These are phyloP conservation scores for Rhytidiadelphus loreus DNA, from an alignment of 225 moss, liverwort and hornwort species.

Conservation along the genomic window DNA sequence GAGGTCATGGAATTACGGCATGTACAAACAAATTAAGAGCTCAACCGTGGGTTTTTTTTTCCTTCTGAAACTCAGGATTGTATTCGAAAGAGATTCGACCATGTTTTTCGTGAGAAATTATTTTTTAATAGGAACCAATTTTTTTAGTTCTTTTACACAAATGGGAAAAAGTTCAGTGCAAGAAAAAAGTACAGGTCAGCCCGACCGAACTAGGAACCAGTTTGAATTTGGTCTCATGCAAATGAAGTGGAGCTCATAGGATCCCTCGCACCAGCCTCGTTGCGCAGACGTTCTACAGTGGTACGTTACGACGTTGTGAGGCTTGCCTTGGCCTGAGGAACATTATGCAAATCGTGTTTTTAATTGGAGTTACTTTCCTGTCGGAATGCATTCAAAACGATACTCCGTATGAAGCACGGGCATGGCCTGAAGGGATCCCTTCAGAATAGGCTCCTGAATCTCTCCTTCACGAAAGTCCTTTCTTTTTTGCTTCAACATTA, in stretches of 20 bases:
- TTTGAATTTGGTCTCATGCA: neutral
- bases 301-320: neutral
- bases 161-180: neutral
- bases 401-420: neutral
- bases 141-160: too few species aligned
- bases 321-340: neutral
- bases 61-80: neutral
- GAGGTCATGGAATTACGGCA: neutral
- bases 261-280: neutral
- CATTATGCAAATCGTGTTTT: neutral
- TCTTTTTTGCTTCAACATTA: neutral
- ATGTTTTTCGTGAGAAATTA: neutral
- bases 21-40: neutral
- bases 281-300: neutral
- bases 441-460: neutral
- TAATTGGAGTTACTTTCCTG: neutral
- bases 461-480: neutral
- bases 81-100: neutral
- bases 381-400: neutral
- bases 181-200: neutral
- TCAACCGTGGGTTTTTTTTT: neutral
- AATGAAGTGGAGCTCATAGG: neutral
- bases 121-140: neutral
- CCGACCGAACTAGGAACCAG: neutral
- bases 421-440: neutral